phyloP scores from a whole-genome alignment of 495 filamentous ascomycete species.

The Massariosphaeria phaeospora region DNA sequence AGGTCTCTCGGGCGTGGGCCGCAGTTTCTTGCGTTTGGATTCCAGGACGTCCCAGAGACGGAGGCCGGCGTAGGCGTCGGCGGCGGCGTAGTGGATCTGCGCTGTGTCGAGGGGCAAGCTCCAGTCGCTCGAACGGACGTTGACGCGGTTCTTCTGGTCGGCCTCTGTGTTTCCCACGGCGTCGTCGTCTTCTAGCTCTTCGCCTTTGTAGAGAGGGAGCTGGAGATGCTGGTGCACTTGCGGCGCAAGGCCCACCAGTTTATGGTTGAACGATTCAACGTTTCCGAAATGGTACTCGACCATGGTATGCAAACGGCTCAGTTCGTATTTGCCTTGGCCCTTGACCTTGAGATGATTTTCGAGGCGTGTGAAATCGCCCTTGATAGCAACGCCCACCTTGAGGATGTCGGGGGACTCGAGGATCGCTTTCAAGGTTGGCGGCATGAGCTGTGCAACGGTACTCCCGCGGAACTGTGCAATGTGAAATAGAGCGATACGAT shows the following conservation, averaged over 20 bases:
- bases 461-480: constrained; percentile 33
- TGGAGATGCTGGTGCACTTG: constrained; percentile 37
- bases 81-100: constrained; percentile 38
- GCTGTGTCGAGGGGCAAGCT: constrained; percentile 27
- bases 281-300: constrained; percentile 31
- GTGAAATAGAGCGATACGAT: constrained; percentile 41
- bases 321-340: constrained; percentile 35
- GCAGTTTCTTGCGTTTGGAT: constrained; percentile 34
- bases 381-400: constrained; percentile 80
- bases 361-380: constrained; percentile 57
- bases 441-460: constrained; percentile 34
- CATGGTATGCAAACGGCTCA: constrained; percentile 40
- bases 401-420: constrained; percentile 79
- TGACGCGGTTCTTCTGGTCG: no score
- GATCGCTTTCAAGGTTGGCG: constrained; percentile 43
- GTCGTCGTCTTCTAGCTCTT: no score
- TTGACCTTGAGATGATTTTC: constrained; percentile 34
- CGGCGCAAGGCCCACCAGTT: constrained; percentile 30
- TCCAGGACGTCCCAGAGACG: constrained; percentile 39
- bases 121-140: constrained; percentile 41
- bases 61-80: constrained; percentile 41
- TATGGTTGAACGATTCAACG: constrained; percentile 28
- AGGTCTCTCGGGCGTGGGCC: constrained; percentile 36
- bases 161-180: no score
- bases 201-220: constrained; percentile 39